Conservation (phyloP, 1,284 basidiomycete genomes). For the Pholiota adiposa region DNA sequence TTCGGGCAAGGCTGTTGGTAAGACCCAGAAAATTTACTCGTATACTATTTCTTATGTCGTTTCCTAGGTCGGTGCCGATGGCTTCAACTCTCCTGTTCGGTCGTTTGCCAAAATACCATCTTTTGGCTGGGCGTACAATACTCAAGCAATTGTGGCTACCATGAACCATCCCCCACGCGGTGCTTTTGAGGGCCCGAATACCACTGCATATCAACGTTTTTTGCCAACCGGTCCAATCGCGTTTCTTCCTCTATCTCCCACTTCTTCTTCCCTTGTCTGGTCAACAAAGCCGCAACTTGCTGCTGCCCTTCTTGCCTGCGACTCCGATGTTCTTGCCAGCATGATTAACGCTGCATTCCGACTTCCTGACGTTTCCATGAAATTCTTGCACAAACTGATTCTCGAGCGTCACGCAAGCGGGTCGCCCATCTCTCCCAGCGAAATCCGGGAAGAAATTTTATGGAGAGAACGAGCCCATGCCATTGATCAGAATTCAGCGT, state of each 20-base stretch:
- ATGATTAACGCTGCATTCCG: conserved; percentile 95
- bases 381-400: conserved; percentile 68
- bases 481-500: conserved; percentile 64
- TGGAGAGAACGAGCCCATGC: conserved; percentile 73
- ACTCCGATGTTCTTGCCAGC: conserved; percentile 65
- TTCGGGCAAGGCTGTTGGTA: conserved; percentile 78
- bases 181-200: conserved; percentile 65
- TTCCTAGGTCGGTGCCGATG: conserved; percentile 89
- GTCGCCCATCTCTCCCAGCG: conserved; percentile 44
- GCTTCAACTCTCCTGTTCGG: conserved; percentile 93
- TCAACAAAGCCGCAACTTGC: conserved; percentile 86
- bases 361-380: conserved; percentile 78
- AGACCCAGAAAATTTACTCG: conserved; percentile 23
- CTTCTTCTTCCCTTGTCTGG: conserved; percentile 92
- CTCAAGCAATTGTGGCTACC: conserved; percentile 91
- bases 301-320: conserved; percentile 70
- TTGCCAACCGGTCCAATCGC: conserved; percentile 95
- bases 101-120: conserved; percentile 86
- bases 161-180: conserved; percentile 71
- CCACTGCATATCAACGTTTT: conserved; percentile 93
- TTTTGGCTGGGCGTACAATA: conserved; percentile 92
- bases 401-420: conserved; percentile 55
- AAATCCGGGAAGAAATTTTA: conserved; percentile 61
- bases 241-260: conserved; percentile 85
- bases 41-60: not conserved